Evolutionary conservation across 441 rosid species (phyloP).

Genomic region (Gossypium gossypioides): DNA sequence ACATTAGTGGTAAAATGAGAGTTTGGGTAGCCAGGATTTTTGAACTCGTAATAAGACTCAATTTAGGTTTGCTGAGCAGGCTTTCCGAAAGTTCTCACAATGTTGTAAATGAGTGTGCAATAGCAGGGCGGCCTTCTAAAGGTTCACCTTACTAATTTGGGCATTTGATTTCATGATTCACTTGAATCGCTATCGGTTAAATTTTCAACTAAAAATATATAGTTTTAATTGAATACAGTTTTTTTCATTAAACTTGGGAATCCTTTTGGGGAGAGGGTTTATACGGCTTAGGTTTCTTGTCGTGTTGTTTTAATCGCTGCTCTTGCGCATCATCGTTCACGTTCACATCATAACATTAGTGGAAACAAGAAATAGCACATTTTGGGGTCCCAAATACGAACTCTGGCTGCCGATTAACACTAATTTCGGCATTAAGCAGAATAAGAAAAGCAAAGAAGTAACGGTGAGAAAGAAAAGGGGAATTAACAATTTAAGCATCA

Average conservation of each 20-base stretch:
- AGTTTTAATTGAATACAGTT: not conserved
- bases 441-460: too few species aligned
- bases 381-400: too few species aligned
- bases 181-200: not conserved
- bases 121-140: not conserved
- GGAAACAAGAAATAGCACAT: not conserved
- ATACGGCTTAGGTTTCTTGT: too few species aligned
- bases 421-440: too few species aligned
- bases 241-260: not conserved
- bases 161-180: not conserved
- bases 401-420: too few species aligned
- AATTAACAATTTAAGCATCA: too few species aligned
- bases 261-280: not conserved
- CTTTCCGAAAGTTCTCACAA: not conserved
- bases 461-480: too few species aligned
- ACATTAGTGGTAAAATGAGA: not conserved
- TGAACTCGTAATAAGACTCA: not conserved
- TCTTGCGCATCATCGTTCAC: not conserved
- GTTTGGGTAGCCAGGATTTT: not conserved
- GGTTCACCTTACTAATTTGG: not conserved
- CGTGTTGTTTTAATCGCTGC: too few species aligned
- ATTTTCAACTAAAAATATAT: not conserved
- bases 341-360: not conserved
- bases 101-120: not conserved
- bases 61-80: not conserved